phyloP scores from a whole-genome alignment of 331 rosid species.

The Acacia pycnantha region DNA sequence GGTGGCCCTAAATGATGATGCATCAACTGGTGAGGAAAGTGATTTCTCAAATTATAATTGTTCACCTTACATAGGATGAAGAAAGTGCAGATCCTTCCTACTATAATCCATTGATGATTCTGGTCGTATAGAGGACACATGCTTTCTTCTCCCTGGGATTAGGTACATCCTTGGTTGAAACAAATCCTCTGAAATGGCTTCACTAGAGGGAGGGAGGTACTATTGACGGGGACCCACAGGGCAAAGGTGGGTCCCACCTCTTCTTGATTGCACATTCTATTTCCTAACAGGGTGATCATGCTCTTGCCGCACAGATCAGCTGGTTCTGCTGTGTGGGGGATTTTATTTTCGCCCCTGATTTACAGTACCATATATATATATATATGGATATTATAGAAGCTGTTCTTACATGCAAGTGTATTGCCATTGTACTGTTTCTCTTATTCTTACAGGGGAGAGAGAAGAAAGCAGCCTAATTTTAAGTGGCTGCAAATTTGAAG shows the following conservation, averaged over 20 bases:
- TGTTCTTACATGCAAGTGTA: neutral
- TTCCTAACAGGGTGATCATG: neutral
- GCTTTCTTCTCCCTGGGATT: neutral
- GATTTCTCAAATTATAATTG: neutral
- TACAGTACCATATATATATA: neutral
- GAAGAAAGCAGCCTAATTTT: constrained; percentile 5
- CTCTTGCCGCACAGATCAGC: neutral
- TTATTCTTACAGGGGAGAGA: neutral
- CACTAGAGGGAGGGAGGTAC: neutral
- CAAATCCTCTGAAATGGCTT: neutral
- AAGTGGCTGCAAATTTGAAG: neutral
- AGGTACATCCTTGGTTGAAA: neutral
- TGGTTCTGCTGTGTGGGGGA: neutral
- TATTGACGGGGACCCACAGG: neutral
- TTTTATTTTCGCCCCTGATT: neutral
- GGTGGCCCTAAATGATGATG: constrained; percentile 32
- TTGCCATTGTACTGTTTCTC: neutral
- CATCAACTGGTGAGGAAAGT: constrained; percentile 1
- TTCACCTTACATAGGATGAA: neutral
- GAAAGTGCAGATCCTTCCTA: constrained; percentile 8
- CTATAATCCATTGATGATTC: neutral
- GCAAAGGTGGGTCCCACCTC: neutral
- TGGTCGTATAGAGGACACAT: neutral
- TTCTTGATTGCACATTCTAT: neutral
- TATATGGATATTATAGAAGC: neutral